phyloP scores from a whole-genome alignment of 805 yeast genomes.

The Komagataella mondaviorum region DNA sequence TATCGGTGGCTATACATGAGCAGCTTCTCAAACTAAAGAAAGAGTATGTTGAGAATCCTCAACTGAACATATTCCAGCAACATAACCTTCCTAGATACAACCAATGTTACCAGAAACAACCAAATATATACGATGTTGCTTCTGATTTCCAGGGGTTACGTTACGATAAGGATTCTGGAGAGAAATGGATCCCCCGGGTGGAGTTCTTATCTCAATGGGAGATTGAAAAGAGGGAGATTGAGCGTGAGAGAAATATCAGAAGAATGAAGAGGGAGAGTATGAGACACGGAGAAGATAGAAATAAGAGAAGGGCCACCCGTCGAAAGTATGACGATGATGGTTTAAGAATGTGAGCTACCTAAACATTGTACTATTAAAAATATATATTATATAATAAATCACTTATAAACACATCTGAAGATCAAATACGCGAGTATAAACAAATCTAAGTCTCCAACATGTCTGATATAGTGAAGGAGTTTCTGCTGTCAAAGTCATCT shows the following conservation, averaged over 20 bases:
- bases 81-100: slow-evolving; percentile 21
- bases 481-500: slow-evolving; percentile 3
- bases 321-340: slow-evolving; percentile 22
- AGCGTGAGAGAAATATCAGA: slow-evolving; percentile 82
- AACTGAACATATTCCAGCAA: slow-evolving; percentile 18
- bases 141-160: slow-evolving; percentile 34
- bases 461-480: slow-evolving; percentile 2
- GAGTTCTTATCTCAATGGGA: slow-evolving; percentile 85
- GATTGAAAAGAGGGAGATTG: slow-evolving; percentile 89
- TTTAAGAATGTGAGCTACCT: background rate
- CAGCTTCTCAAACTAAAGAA: slow-evolving; percentile 60
- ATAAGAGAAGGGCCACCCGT: slow-evolving; percentile 15
- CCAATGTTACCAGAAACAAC: slow-evolving; percentile 15
- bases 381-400: background rate
- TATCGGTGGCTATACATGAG: slow-evolving; percentile 80
- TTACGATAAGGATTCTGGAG: slow-evolving; percentile 67
- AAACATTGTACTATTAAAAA: background rate
- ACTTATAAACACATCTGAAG: background rate
- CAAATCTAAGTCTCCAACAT: background rate
- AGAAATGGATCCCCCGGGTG: slow-evolving; percentile 77
- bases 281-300: slow-evolving; percentile 48
- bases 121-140: slow-evolving; percentile 5
- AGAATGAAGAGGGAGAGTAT: slow-evolving; percentile 87
- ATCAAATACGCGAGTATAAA: background rate
- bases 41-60: slow-evolving; percentile 56